Evolutionary conservation across 1,139 yeast genomes (phyloP).

Genomic region (Taphrina communis): DNA sequence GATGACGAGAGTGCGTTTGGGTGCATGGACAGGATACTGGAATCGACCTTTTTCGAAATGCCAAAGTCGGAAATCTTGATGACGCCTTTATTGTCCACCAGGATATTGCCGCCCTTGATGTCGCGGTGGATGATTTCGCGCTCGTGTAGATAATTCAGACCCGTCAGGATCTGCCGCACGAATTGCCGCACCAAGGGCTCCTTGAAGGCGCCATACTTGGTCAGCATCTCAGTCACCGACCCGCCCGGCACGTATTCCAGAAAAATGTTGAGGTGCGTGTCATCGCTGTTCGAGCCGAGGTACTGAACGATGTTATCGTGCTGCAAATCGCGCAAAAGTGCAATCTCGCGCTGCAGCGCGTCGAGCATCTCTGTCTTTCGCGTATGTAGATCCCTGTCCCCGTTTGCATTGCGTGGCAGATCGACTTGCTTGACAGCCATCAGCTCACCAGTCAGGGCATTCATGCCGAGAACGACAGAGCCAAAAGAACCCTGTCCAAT

Average conservation of each 20-base stretch:
- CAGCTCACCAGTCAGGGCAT: slow-evolving; percentile 97
- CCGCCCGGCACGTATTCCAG: slow-evolving; percentile 98
- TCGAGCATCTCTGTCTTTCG: slow-evolving; percentile 68
- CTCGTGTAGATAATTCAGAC: slow-evolving; percentile 82
- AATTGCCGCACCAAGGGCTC: slow-evolving; percentile 74
- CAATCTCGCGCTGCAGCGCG: slow-evolving; percentile 88
- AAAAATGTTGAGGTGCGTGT: slow-evolving; percentile 44
- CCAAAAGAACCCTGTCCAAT: slow-evolving; percentile 98
- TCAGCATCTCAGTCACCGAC: slow-evolving; percentile 83
- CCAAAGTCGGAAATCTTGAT: slow-evolving; percentile 97
- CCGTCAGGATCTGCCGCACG: slow-evolving; percentile 79
- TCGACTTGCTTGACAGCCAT: slow-evolving; percentile 96
- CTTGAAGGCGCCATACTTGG: slow-evolving; percentile 84
- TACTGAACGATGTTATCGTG: slow-evolving; percentile 95
- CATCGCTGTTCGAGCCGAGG: slow-evolving; percentile 51
- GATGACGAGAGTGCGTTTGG: neutral
- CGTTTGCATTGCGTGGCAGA: slow-evolving; percentile 61
- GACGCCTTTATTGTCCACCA: slow-evolving; percentile 88
- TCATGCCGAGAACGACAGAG: slow-evolving; percentile 88
- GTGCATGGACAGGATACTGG: slow-evolving; percentile 50
- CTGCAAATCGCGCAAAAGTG: slow-evolving; percentile 90
- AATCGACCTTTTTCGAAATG: slow-evolving; percentile 75
- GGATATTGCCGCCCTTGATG: slow-evolving; percentile 89
- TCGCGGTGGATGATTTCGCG: slow-evolving; percentile 93
- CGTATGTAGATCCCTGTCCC: slow-evolving; percentile 54